Percentiles rank a stretch among this genome's conserved stretches.
Evolutionary conservation across 257 asterid genomes (phyloP).

Genomic region (Nicotiana attenuata): DNA sequence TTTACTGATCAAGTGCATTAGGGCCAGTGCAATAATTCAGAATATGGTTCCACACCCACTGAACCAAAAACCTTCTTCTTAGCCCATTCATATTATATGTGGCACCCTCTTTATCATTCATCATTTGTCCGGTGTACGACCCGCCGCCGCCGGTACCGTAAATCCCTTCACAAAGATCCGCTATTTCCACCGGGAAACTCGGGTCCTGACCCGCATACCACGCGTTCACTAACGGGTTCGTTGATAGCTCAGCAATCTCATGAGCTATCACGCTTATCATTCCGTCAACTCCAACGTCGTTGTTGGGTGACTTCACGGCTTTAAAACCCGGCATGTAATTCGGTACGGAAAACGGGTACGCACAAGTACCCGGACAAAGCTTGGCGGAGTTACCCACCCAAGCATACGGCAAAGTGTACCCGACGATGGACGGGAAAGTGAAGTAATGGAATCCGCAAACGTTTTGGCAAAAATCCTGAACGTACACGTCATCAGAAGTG

Average conservation of each 20-base stretch:
- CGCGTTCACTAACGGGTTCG: constrained; percentile 73
- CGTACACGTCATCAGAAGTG: constrained; percentile 68
- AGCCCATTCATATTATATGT: constrained; percentile 79
- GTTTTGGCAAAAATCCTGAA: constrained; percentile 64
- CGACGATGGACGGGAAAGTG: constrained; percentile 84
- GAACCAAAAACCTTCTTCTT: constrained; percentile 78
- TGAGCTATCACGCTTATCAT: constrained; percentile 89
- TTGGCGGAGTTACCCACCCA: constrained; percentile 89
- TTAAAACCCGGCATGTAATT: constrained; percentile 53
- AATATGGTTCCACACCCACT: constrained; percentile 83
- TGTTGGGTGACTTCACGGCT: constrained; percentile 64
- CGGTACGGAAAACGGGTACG: constrained; percentile 86
- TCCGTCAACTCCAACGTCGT: constrained; percentile 76
- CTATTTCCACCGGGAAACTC: constrained; percentile 74
- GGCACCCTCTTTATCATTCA: constrained; percentile 68
- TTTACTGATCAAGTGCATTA: constrained; percentile 87
- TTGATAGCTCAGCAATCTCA: constrained; percentile 76
- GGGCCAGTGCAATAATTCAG: constrained; percentile 88
- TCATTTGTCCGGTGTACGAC: constrained; percentile 79
- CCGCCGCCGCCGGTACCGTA: constrained; percentile 91
- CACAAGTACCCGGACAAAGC: constrained; percentile 67
- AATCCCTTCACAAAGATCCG: constrained; percentile 88
- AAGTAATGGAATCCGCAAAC: constrained; percentile 83
- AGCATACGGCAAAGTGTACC: constrained; percentile 89
- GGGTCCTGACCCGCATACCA: constrained; percentile 95